Evolutionary conservation across 73 alveolate species (phyloP).

Genomic region (Effrenium voratum): DNA sequence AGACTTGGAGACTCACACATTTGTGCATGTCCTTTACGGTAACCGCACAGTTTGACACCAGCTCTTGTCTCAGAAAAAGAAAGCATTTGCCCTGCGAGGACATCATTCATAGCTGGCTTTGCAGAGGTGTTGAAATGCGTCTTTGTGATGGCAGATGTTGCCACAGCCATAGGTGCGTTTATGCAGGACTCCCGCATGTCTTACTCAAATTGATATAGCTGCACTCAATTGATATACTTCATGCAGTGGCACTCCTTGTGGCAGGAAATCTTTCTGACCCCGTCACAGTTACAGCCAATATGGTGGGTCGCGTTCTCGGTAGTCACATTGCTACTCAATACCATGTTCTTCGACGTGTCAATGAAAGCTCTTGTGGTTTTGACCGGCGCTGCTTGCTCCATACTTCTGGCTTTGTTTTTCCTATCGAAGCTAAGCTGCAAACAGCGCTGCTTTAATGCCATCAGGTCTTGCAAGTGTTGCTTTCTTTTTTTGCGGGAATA

Average conservation of each 20-base stretch:
- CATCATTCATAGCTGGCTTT: conserved; percentile 13
- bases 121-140: not conserved
- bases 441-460: too few species aligned
- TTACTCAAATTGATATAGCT: too few species aligned
- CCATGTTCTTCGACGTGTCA: not conserved
- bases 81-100: not conserved
- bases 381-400: not conserved
- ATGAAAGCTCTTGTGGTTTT: not conserved
- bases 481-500: too few species aligned
- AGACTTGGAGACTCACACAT: too few species aligned
- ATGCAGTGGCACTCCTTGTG: not conserved
- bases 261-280: not conserved
- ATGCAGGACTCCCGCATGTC: not conserved
- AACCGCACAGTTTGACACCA: too few species aligned
- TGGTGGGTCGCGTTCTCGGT: not conserved
- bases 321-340: not conserved
- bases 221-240: not conserved
- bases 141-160: not conserved
- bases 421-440: not conserved
- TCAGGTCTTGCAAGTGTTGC: too few species aligned
- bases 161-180: not conserved
- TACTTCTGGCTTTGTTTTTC: not conserved
- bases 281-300: not conserved
- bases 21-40: too few species aligned
- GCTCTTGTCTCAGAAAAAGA: too few species aligned